These are phyloP conservation scores for Fusarium vanettenii DNA, from an alignment of 2,329 filamentous ascomycete species.

Conservation along the genomic window DNA sequence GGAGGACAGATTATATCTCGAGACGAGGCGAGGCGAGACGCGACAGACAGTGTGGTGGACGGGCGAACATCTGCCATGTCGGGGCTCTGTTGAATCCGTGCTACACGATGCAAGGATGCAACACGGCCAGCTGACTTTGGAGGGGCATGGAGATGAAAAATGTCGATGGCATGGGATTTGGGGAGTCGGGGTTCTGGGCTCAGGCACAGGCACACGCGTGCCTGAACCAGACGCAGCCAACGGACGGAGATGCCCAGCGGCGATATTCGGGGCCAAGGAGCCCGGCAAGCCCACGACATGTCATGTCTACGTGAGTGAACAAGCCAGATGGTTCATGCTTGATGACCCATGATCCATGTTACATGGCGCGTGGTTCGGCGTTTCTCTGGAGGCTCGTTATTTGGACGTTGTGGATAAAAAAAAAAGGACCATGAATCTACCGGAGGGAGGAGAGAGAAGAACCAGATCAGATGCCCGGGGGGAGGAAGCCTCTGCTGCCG, in stretches of 20 bases:
- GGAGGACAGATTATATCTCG: conserved; percentile 20
- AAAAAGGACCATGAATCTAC: conserved; percentile 37
- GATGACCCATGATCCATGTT: conserved; percentile 40
- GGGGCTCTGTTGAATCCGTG: conserved; percentile 19
- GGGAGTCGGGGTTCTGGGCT: conserved; percentile 53
- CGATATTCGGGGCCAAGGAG: conserved; percentile 24
- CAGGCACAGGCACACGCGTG: conserved; percentile 32
- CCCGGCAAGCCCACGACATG: conserved; percentile 27
- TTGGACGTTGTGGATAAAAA: conserved; percentile 43
- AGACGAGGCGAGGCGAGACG: conserved; percentile 4
- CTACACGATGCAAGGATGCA: conserved; percentile 34
- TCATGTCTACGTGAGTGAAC: conserved; percentile 32
- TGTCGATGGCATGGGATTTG: conserved; percentile 51
- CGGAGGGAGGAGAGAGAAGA: conserved; percentile 41
- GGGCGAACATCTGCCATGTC: conserved; percentile 17
- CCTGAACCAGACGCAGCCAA: conserved; percentile 39
- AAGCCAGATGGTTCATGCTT: conserved; percentile 37
- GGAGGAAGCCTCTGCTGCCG: conserved; percentile 27
- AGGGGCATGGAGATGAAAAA: conserved; percentile 34
- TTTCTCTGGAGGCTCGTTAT: conserved; percentile 39
- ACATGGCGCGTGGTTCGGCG: conserved; percentile 40
- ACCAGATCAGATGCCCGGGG: conserved; percentile 16
- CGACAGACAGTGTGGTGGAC: conserved; percentile 17
- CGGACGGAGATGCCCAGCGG: conserved; percentile 32
- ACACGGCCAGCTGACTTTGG: conserved; percentile 30